Percentiles rank a stretch among this genome's conserved stretches.
These are phyloP conservation scores for Fusarium camptoceras DNA, from an alignment of 2,329 filamentous ascomycete species.

Conservation along the genomic window DNA sequence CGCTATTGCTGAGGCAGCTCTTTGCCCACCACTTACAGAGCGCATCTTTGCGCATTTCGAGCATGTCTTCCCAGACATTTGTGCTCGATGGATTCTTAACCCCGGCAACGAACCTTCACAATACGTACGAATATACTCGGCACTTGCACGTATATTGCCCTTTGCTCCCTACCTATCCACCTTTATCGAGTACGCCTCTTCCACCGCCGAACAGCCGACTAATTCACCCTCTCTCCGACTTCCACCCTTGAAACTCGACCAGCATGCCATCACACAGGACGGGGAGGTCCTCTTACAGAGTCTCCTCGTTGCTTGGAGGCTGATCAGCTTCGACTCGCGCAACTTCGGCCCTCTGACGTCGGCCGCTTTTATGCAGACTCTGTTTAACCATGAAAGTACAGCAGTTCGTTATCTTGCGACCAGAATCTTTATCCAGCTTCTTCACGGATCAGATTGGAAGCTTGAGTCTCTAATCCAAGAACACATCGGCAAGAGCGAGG, in stretches of 20 bases:
- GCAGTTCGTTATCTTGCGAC: slow-evolving; percentile 84
- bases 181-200: slow-evolving; percentile 66
- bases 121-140: slow-evolving; percentile 67
- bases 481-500: slow-evolving; percentile 70
- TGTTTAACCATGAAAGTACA: slow-evolving; percentile 71
- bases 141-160: slow-evolving; percentile 83
- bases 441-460: slow-evolving; percentile 83
- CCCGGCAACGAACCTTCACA: slow-evolving; percentile 51
- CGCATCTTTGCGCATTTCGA: slow-evolving; percentile 80
- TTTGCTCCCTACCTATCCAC: slow-evolving; percentile 83
- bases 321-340: slow-evolving; percentile 80
- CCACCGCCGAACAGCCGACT: slow-evolving; percentile 23
- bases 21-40: slow-evolving; percentile 77
- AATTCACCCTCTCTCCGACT: slow-evolving; percentile 47
- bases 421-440: slow-evolving; percentile 81
- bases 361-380: slow-evolving; percentile 73
- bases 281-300: slow-evolving; percentile 45
- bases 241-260: slow-evolving; percentile 48
- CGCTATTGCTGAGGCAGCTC: slow-evolving; percentile 74
- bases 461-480: slow-evolving; percentile 76
- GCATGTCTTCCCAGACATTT: slow-evolving; percentile 81
- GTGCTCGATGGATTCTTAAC: slow-evolving; percentile 78
- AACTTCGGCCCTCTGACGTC: slow-evolving; percentile 74
- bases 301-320: slow-evolving; percentile 72
- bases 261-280: slow-evolving; percentile 40